A percentile compares a stretch with the other conserved stretches of the same genome.
Evolutionary conservation across 495 filamentous ascomycete species (phyloP).

Genomic region (Jackrogersella minutella): DNA sequence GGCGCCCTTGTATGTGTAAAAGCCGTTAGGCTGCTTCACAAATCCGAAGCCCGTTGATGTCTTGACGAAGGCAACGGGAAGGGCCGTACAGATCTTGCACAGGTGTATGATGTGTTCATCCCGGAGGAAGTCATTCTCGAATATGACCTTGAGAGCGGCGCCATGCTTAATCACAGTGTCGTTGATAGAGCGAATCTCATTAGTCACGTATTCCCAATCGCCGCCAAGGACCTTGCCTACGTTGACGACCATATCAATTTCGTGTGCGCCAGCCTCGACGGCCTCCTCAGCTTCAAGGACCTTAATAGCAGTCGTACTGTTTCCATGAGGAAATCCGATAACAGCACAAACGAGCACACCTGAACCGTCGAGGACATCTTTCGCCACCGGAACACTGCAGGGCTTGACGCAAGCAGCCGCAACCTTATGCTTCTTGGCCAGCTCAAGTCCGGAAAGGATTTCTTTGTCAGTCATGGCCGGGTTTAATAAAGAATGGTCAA

Average conservation of each 20-base stretch:
- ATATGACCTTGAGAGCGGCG: conserved; percentile 65
- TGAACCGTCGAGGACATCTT: conserved; percentile 53
- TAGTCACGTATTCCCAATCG: conserved; percentile 62
- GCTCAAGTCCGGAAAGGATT: conserved; percentile 58
- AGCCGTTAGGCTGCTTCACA: conserved; percentile 59
- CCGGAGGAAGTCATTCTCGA: conserved; percentile 62
- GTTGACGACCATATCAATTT: conserved; percentile 70
- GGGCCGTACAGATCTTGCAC: conserved; percentile 59
- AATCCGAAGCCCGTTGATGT: conserved; percentile 67
- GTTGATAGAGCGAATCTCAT: conserved; percentile 61
- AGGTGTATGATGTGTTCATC: conserved; percentile 56
- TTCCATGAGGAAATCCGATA: conserved; percentile 67
- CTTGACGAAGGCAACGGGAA: conserved; percentile 64
- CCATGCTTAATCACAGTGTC: conserved; percentile 49
- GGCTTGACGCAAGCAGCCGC: conserved; percentile 67
- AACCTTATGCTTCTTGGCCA: conserved; percentile 56
- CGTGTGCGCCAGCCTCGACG: conserved; percentile 54
- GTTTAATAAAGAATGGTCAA: conserved; percentile 68
- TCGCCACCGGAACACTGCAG: conserved; percentile 60
- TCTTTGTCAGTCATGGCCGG: conserved; percentile 66
- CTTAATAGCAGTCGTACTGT: conserved; percentile 62
- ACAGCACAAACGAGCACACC: conserved; percentile 62
- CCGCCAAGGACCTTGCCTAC: conserved; percentile 63
- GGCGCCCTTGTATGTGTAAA: conserved; percentile 60
- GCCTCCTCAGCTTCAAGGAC: conserved; percentile 60